These are phyloP conservation scores for Chloris gayana DNA, from an alignment of 176 grass and related monocot genomes.

Conservation along the genomic window DNA sequence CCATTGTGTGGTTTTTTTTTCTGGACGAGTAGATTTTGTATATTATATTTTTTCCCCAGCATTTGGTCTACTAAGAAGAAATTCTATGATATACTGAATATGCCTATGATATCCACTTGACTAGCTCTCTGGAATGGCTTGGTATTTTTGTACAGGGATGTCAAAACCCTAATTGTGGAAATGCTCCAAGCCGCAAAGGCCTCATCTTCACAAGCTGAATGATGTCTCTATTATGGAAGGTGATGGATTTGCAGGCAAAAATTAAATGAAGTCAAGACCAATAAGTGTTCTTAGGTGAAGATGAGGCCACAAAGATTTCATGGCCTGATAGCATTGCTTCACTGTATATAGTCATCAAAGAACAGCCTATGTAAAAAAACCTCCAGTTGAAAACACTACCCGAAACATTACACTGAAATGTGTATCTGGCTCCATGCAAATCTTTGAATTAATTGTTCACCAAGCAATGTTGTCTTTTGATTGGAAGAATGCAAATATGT, in stretches of 20 bases:
- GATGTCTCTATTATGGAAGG: constrained; percentile 18
- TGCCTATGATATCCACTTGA: not conserved
- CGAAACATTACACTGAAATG: not conserved
- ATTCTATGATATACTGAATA: not conserved
- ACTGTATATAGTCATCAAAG: not conserved
- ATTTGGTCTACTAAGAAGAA: not conserved
- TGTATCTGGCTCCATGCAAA: not conserved
- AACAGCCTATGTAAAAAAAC: not conserved
- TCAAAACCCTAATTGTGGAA: constrained; percentile 92
- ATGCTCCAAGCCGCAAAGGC: constrained; percentile 89
- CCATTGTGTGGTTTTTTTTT: not conserved
- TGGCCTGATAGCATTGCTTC: constrained; percentile 6
- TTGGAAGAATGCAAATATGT: not conserved
- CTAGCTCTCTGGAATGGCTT: not conserved
- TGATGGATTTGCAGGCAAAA: not conserved
- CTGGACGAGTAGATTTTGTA: not conserved
- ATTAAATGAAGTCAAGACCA: constrained; percentile 7
- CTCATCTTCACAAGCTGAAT: constrained; percentile 34
- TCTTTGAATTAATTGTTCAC: constrained; percentile 5
- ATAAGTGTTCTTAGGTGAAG: constrained; percentile 16
- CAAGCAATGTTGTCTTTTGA: not conserved
- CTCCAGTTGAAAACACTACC: constrained; percentile 8
- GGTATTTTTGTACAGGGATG: constrained; percentile 63
- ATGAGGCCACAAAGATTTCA: not conserved
- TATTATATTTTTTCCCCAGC: not conserved